phyloP scores from a whole-genome alignment of 805 yeast species.

The Ogataea philodendri region DNA sequence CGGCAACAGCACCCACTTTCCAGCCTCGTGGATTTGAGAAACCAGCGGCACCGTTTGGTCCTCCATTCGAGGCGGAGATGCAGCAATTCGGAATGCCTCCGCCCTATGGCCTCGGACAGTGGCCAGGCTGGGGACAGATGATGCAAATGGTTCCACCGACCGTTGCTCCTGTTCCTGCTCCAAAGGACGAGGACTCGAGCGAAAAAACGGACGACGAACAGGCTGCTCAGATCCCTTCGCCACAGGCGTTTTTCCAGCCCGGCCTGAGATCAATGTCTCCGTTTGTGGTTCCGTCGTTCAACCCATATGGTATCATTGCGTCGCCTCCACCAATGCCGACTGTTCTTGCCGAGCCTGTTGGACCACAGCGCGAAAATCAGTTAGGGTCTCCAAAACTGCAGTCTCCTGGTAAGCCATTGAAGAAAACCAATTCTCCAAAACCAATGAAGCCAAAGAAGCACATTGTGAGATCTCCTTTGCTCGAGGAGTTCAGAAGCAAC shows the following conservation, averaged over 20 bases:
- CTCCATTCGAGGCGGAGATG: constrained; percentile 20
- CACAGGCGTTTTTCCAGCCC: constrained; percentile 23
- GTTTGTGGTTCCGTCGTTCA: constrained; percentile 50
- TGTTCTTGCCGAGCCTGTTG: constrained; percentile 2
- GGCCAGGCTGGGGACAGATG: constrained; percentile 13
- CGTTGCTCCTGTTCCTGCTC: constrained; percentile 2
- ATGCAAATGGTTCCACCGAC: constrained; percentile 17
- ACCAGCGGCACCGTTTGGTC: constrained; percentile 12
- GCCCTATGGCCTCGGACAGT: constrained; percentile 21
- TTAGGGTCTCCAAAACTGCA: constrained; percentile 12
- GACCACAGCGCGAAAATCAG: constrained; percentile 3
- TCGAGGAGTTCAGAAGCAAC: constrained; percentile 81
- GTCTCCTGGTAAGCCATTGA: constrained; percentile 17
- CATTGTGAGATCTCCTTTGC: constrained; percentile 70
- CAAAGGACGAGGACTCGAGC: constrained; percentile 5
- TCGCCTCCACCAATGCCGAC: constrained; percentile 14
- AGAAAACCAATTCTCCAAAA: constrained; percentile 25
- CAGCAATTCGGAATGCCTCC: constrained; percentile 18
- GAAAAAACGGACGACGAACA: constrained; percentile 8
- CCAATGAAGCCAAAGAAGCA: constrained; percentile 36
- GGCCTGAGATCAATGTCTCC: constrained; percentile 34
- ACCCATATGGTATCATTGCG: constrained; percentile 40
- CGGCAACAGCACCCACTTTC: constrained; percentile 60
- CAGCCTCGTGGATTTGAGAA: constrained; percentile 42
- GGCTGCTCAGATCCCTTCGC: constrained; percentile 6